phyloP scores from a whole-genome alignment of 306 rosid genomes.

The Cicer bijugum region DNA sequence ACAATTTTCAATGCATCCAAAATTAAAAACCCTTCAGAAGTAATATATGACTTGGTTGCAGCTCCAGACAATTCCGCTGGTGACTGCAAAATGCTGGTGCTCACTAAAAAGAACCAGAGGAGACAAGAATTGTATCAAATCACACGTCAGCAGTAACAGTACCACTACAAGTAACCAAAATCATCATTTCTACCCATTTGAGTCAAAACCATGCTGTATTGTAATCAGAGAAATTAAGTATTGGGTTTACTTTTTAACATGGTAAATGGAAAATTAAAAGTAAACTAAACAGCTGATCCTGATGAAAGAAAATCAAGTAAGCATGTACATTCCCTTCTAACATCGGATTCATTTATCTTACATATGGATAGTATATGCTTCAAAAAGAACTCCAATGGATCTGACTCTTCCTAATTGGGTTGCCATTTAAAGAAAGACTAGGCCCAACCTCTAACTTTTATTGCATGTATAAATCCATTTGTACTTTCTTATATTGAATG shows the following conservation, averaged over 20 bases:
- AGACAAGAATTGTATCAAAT: constrained; percentile 45
- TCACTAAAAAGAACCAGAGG: constrained; percentile 61
- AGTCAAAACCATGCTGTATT: constrained; percentile 23
- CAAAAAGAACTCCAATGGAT: not conserved
- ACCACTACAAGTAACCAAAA: constrained; percentile 19
- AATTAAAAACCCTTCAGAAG: constrained; percentile 77
- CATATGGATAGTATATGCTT: constrained; percentile 10
- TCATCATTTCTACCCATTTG: constrained; percentile 1
- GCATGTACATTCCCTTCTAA: constrained; percentile 18
- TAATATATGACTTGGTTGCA: constrained; percentile 61
- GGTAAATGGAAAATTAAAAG: constrained; percentile 27
- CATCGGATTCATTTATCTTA: constrained; percentile 24
- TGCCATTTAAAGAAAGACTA: constrained; percentile 19
- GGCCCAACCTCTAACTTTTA: constrained; percentile 15
- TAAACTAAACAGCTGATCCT: constrained; percentile 19
- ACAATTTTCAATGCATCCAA: constrained; percentile 79
- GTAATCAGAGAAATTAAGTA: constrained; percentile 33
- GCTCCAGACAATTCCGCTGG: constrained; percentile 65
- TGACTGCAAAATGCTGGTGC: constrained; percentile 55
- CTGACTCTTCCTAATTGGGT: not conserved
- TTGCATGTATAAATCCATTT: constrained; percentile 31
- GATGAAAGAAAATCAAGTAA: constrained; percentile 29
- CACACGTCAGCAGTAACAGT: constrained; percentile 32
- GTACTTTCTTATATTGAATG: constrained; percentile 33
- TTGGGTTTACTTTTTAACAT: constrained; percentile 8